Evolutionary conservation across 2,329 filamentous ascomycete species (phyloP).

Genomic region (Ophiostoma sp.): DNA sequence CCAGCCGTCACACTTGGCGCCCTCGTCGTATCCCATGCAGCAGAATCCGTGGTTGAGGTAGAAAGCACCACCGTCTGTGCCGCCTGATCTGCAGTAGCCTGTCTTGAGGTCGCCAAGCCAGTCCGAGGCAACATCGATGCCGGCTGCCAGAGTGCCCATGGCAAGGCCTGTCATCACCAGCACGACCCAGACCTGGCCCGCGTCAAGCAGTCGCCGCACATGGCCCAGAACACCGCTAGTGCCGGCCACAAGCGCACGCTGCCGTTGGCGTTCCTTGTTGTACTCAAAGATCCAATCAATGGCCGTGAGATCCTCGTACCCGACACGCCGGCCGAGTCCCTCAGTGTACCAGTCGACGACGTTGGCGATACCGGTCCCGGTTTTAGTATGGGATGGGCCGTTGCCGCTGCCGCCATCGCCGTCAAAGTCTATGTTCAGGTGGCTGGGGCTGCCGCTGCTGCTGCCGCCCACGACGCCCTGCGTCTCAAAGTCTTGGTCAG

Average conservation of each 20-base stretch:
- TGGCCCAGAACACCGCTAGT: constrained; percentile 68
- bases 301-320: constrained; percentile 91
- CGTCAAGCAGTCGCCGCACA: constrained; percentile 68
- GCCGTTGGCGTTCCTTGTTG: constrained; percentile 84
- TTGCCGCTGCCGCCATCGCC: background rate
- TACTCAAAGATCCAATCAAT: constrained; percentile 99
- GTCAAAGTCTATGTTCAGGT: background rate
- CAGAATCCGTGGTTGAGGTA: constrained; percentile 91
- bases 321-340: constrained; percentile 80
- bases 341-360: constrained; percentile 76
- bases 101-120: constrained; percentile 92
- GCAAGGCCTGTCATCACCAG: constrained; percentile 79
- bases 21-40: constrained; percentile 84
- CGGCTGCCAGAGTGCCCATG: constrained; percentile 77
- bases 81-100: constrained; percentile 73
- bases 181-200: constrained; percentile 86
- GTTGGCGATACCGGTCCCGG: background rate
- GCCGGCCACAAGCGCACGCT: constrained; percentile 68
- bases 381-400: background rate
- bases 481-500: constrained; percentile 20
- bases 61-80: constrained; percentile 74
- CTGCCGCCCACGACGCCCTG: constrained; percentile 19
- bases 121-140: constrained; percentile 83
- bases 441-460: background rate
- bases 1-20: constrained; percentile 81